A percentile compares a stretch with the other conserved stretches of the same genome.
These are phyloP conservation scores for Pseudogymnoascus sp. DNA, from an alignment of 2,329 filamentous ascomycete genomes.

Conservation along the genomic window DNA sequence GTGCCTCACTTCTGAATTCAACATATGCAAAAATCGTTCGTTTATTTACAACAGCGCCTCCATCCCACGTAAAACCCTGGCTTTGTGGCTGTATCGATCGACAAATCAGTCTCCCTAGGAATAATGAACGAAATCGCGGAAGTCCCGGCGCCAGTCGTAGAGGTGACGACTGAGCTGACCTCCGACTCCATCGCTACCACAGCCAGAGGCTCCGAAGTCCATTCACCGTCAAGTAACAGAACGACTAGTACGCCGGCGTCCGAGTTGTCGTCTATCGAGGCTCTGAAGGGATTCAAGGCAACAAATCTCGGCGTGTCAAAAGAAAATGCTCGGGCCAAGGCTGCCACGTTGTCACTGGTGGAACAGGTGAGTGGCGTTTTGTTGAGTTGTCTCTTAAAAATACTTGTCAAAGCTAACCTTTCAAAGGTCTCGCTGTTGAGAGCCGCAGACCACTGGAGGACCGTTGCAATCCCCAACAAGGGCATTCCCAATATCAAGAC, in stretches of 20 bases:
- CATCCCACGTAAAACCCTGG: not conserved
- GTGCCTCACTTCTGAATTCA: not conserved
- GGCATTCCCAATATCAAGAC: constrained; percentile 58
- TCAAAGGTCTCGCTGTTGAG: constrained; percentile 48
- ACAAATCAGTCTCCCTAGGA: not conserved
- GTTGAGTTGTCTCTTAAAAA: not conserved
- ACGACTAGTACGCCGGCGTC: constrained; percentile 22
- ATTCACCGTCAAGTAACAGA: constrained; percentile 16
- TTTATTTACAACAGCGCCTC: not conserved
- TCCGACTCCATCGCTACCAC: not conserved
- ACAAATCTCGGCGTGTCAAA: constrained; percentile 15
- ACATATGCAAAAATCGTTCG: not conserved
- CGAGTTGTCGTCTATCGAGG: constrained; percentile 20
- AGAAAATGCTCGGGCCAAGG: constrained; percentile 14
- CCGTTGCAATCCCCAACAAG: constrained; percentile 53
- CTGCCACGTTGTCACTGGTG: constrained; percentile 24
- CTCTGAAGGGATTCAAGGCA: constrained; percentile 14
- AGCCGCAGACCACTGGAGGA: constrained; percentile 63
- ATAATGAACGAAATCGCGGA: constrained; percentile 1
- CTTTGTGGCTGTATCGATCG: not conserved
- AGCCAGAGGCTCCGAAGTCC: constrained; percentile 15
- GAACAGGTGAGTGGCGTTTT: constrained; percentile 22
- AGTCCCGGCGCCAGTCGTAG: not conserved
- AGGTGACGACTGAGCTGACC: not conserved
- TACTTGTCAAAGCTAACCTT: constrained; percentile 10